Percentiles rank a stretch among this genome's conserved stretches.
Conservation (phyloP, 2,329 filamentous ascomycete species). For the Fusarium nelsonii region DNA sequence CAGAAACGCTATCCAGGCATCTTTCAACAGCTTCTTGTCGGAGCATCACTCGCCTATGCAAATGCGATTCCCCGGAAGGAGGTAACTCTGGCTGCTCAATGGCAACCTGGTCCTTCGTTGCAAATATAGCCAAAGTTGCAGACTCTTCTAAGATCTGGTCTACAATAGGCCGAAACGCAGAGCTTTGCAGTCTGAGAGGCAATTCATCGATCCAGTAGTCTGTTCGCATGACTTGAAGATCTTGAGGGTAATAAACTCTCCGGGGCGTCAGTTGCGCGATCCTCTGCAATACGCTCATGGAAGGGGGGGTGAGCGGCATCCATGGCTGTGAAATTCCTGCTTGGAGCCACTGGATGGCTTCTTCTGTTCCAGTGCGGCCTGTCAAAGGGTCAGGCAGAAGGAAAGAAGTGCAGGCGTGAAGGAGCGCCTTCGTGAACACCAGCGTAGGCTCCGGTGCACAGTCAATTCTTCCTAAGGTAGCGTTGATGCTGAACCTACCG, state of each 20-base stretch:
- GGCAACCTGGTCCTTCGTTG: constrained; percentile 24
- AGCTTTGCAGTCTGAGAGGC: constrained; percentile 52
- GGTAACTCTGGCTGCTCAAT: constrained; percentile 14
- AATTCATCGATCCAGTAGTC: constrained; percentile 50
- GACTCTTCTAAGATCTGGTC: constrained; percentile 51
- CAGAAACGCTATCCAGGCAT: constrained; percentile 12
- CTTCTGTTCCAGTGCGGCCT: constrained; percentile 69
- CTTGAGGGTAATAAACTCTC: constrained; percentile 54
- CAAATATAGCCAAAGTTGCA: constrained; percentile 42
- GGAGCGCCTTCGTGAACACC: constrained; percentile 66
- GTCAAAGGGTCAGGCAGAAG: constrained; percentile 69
- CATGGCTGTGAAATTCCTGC: constrained; percentile 66
- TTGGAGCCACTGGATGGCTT: constrained; percentile 63
- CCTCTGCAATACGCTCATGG: constrained; percentile 11
- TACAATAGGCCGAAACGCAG: constrained; percentile 52
- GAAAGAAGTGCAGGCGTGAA: constrained; percentile 72
- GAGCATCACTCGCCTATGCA: constrained; percentile 34
- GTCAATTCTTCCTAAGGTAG: constrained; percentile 65
- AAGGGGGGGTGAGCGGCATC: constrained; percentile 49
- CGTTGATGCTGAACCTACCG: constrained; percentile 65
- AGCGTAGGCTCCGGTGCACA: constrained; percentile 68
- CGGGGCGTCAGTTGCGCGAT: constrained; percentile 48
- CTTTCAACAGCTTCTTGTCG: constrained; percentile 38
- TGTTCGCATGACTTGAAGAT: constrained; percentile 52
- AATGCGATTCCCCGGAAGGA: constrained; percentile 28